phyloP scores from a whole-genome alignment of 768 basidiomycete species.

The Paxillus ammoniavirescens region DNA sequence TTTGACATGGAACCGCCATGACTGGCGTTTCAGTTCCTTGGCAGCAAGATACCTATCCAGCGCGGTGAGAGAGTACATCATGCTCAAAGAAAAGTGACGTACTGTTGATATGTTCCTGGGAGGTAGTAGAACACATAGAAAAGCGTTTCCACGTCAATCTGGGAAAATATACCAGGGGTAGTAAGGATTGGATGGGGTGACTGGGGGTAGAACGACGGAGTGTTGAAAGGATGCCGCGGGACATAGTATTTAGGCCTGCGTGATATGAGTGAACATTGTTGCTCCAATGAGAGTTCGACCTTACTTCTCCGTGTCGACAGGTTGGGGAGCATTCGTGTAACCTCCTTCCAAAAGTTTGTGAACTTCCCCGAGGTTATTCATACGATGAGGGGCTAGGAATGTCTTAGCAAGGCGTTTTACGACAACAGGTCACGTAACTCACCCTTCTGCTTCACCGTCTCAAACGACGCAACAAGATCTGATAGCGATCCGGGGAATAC shows the following conservation, averaged over 20 bases:
- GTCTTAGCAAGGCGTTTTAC: not conserved
- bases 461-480: conserved; percentile 92
- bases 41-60: conserved; percentile 82
- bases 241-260: conserved; percentile 94
- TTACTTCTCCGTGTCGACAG: conserved; percentile 95
- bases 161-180: conserved; percentile 80
- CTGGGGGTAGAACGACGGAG: conserved; percentile 95
- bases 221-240: conserved; percentile 86
- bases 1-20: conserved; percentile 99
- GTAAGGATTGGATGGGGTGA: conserved; percentile 75
- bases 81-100: conserved; percentile 3
- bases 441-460: conserved; percentile 97
- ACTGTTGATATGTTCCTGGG: conserved; percentile 98
- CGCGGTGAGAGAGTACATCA: not conserved
- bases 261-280: conserved; percentile 8
- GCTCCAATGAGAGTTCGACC: conserved; percentile 28
- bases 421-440: conserved; percentile 14
- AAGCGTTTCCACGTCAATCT: conserved; percentile 94
- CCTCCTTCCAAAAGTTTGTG: conserved; percentile 94
- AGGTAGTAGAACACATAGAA: conserved; percentile 99
- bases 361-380: conserved; percentile 85
- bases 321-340: conserved; percentile 84
- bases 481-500: conserved; percentile 84
- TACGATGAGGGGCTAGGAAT: conserved; percentile 65
- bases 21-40: conserved; percentile 94